Evolutionary conservation across 78 protist species (phyloP).

Genomic region (Polysphondylium violaceum): DNA sequence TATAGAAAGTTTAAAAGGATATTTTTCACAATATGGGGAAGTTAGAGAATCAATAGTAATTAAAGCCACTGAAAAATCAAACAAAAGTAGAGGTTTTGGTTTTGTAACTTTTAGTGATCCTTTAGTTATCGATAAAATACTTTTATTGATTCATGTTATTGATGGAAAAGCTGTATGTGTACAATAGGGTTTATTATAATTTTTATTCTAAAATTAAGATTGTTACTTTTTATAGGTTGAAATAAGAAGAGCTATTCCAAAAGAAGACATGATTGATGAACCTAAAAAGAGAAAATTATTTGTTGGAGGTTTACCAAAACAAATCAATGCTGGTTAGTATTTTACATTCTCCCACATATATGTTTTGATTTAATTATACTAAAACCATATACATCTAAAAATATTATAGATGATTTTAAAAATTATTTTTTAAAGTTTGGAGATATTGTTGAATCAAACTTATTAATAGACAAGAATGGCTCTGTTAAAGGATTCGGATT

Average conservation of each 20-base stretch:
- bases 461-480: slow-evolving; percentile 53
- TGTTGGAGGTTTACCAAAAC: slow-evolving; percentile 72
- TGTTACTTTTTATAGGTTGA: slow-evolving; percentile 13
- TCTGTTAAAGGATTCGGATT: slow-evolving; percentile 58
- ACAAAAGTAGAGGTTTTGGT: slow-evolving; percentile 75
- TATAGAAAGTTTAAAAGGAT: slow-evolving; percentile 55
- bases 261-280: slow-evolving; percentile 63
- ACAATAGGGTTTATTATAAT: neutral
- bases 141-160: slow-evolving; percentile 17
- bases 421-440: slow-evolving; percentile 49
- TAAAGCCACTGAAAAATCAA: slow-evolving; percentile 44
- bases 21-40: slow-evolving; percentile 43
- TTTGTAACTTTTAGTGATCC: slow-evolving; percentile 61
- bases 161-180: slow-evolving; percentile 26
- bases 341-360: neutral
- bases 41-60: slow-evolving; percentile 52
- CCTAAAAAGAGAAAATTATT: slow-evolving; percentile 50
- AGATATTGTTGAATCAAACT: slow-evolving; percentile 42
- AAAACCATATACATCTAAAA: neutral
- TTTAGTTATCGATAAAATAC: slow-evolving; percentile 16
- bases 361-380: neutral
- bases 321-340: neutral
- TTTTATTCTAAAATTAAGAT: neutral
- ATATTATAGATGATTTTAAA: slow-evolving; percentile 5
- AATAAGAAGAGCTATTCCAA: slow-evolving; percentile 72